phyloP scores from a whole-genome alignment of 306 rosid species.

The Dalbergia cultrata region DNA sequence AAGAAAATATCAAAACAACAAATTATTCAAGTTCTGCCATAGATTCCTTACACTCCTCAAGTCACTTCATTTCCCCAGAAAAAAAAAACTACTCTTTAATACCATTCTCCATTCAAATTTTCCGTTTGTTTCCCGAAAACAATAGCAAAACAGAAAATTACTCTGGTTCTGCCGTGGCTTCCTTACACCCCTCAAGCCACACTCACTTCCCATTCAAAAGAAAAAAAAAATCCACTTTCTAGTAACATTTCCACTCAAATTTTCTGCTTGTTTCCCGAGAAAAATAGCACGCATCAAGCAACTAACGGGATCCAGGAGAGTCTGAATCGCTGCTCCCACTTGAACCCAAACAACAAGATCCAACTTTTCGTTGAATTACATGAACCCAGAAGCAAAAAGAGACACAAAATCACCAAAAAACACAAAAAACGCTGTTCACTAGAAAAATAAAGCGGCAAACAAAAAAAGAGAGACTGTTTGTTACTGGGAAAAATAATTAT shows the following conservation, averaged over 20 bases:
- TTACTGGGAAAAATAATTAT: neutral
- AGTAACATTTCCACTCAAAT: neutral
- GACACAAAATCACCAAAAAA: neutral
- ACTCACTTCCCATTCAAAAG: neutral
- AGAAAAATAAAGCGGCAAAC: neutral
- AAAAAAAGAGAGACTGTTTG: neutral
- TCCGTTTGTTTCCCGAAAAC: conserved; percentile 9
- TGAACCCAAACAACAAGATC: conserved; percentile 10
- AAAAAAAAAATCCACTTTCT: neutral
- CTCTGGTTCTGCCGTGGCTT: neutral
- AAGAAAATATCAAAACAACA: neutral
- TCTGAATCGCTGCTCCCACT: neutral
- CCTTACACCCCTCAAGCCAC: neutral
- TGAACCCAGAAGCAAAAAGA: neutral
- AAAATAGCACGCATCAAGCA: neutral
- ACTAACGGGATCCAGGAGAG: neutral
- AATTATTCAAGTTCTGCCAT: neutral
- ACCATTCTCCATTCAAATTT: neutral
- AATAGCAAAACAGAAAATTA: neutral
- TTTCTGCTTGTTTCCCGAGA: neutral
- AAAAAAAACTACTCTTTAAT: neutral
- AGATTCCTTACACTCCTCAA: neutral
- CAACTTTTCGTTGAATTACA: neutral
- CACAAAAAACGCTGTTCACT: neutral
- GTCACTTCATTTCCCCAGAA: neutral